Percentiles rank a stretch among this genome's conserved stretches.
Conservation (phyloP, 2,329 filamentous ascomycete species). For the Colletotrichum brevisporum region DNA sequence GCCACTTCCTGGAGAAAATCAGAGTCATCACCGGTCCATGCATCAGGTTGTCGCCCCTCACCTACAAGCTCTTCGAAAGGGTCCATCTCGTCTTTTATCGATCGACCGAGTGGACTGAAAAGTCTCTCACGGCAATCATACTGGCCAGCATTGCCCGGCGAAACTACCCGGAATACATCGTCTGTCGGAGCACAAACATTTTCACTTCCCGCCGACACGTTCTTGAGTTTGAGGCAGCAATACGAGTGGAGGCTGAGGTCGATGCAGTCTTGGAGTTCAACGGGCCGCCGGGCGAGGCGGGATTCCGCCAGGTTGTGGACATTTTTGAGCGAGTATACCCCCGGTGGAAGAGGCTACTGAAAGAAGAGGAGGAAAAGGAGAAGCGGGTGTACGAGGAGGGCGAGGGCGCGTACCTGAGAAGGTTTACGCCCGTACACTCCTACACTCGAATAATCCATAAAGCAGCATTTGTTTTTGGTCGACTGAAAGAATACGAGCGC, state of each 20-base stretch:
- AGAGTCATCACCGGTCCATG: slow-evolving; percentile 84
- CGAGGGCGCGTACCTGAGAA: slow-evolving; percentile 89
- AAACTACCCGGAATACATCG: slow-evolving; percentile 91
- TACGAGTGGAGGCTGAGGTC: slow-evolving; percentile 84
- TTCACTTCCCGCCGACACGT: slow-evolving; percentile 83
- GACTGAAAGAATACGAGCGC: slow-evolving; percentile 82
- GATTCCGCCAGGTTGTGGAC: slow-evolving; percentile 76
- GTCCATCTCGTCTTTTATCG: slow-evolving; percentile 97
- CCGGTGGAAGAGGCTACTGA: slow-evolving; percentile 82
- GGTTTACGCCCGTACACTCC: slow-evolving; percentile 92
- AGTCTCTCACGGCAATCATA: slow-evolving; percentile 94
- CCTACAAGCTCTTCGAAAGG: slow-evolving; percentile 88
- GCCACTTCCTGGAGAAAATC: slow-evolving; percentile 84
- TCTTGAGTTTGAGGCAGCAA: slow-evolving; percentile 89
- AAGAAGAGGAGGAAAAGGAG: slow-evolving; percentile 84
- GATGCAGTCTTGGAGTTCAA: slow-evolving; percentile 87
- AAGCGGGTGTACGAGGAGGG: slow-evolving; percentile 82
- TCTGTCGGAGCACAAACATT: slow-evolving; percentile 90
- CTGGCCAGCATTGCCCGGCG: slow-evolving; percentile 89
- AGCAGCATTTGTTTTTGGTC: slow-evolving; percentile 81
- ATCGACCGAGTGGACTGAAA: slow-evolving; percentile 97
- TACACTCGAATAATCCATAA: slow-evolving; percentile 96
- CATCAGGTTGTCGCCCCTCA: slow-evolving; percentile 80
- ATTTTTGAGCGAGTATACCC: slow-evolving; percentile 82
- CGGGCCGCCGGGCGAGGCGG: slow-evolving; percentile 76